Evolutionary conservation across 1,284 basidiomycete genomes (phyloP).

Genomic region (Pseudozyma thailandica): DNA sequence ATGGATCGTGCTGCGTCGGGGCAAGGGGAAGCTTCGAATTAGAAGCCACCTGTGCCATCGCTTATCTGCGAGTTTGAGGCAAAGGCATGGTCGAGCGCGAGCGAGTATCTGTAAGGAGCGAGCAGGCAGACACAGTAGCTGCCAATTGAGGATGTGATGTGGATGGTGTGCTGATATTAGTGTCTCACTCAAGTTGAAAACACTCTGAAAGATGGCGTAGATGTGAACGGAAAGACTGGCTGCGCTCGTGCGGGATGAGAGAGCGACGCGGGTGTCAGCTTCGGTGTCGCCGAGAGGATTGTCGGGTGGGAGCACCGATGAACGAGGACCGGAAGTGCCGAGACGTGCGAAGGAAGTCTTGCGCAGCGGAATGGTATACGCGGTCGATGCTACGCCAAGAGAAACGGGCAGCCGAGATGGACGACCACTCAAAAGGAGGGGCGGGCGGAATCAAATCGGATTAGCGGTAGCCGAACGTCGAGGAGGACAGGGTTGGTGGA

Average conservation of each 20-base stretch:
- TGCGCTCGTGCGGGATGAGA: not conserved
- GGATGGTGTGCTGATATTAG: not conserved
- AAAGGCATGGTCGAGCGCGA: slow-evolving; percentile 35
- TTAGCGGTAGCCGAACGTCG: not conserved
- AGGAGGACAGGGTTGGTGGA: too few relatives aligned
- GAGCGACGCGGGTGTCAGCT: too few relatives aligned
- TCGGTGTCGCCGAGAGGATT: too few relatives aligned
- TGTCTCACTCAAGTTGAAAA: too few relatives aligned
- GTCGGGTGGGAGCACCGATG: slow-evolving; percentile 5
- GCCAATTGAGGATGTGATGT: not conserved
- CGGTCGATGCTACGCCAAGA: too few relatives aligned
- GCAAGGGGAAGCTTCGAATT: slow-evolving; percentile 26
- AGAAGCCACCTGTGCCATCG: slow-evolving; percentile 47
- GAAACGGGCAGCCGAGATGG: too few relatives aligned
- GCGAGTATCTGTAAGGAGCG: not conserved
- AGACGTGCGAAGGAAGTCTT: not conserved
- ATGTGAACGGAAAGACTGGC: too few relatives aligned
- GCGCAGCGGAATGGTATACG: too few relatives aligned
- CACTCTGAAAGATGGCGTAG: too few relatives aligned
- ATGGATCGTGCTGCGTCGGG: slow-evolving; percentile 21
- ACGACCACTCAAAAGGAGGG: too few relatives aligned
- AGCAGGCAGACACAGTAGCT: not conserved
- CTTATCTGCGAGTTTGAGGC: slow-evolving; percentile 19
- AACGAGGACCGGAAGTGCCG: slow-evolving; percentile 3
- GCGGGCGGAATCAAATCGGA: not conserved